Evolutionary conservation across 2,329 filamentous ascomycete species (phyloP).

Genomic region (Phoma herbarum): DNA sequence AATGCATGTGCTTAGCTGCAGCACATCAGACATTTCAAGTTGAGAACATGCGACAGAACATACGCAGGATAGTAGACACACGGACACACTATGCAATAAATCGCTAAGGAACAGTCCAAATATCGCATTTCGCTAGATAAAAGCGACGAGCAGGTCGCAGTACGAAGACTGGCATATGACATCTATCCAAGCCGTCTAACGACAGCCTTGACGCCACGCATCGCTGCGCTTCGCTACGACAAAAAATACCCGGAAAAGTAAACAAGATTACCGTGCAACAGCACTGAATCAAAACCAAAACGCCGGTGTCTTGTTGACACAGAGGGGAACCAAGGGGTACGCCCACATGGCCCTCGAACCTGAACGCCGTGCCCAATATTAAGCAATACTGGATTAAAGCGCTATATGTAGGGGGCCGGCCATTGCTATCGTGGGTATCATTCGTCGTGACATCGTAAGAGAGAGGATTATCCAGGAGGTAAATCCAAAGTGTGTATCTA

Average conservation of each 20-base stretch:
- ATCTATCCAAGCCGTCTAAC: constrained; percentile 1
- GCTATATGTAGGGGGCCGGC: constrained; percentile 37
- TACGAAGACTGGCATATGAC: no score
- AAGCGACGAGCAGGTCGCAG: no score
- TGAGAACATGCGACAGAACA: no score
- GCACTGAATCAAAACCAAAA: constrained; percentile 21
- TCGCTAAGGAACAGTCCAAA: no score
- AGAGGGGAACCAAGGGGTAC: constrained; percentile 21
- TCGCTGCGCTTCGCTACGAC: neutral
- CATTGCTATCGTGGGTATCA: constrained; percentile 49
- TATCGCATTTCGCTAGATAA: no score
- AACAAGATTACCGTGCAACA: constrained; percentile 15
- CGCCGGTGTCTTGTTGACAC: constrained; percentile 23
- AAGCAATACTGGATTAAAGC: constrained; percentile 34
- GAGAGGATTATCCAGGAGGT: constrained; percentile 32
- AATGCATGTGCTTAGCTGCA: no score
- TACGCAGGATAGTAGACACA: no score
- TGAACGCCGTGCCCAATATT: constrained; percentile 30
- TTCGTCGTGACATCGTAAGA: constrained; percentile 49
- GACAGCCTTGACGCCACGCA: neutral
- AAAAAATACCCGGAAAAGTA: neutral
- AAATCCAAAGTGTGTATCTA: constrained; percentile 27
- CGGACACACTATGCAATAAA: no score
- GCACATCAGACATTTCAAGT: no score
- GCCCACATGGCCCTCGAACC: constrained; percentile 25